These are phyloP conservation scores for Fusarium sacchari DNA, from an alignment of 2,329 filamentous ascomycete species.

Conservation along the genomic window DNA sequence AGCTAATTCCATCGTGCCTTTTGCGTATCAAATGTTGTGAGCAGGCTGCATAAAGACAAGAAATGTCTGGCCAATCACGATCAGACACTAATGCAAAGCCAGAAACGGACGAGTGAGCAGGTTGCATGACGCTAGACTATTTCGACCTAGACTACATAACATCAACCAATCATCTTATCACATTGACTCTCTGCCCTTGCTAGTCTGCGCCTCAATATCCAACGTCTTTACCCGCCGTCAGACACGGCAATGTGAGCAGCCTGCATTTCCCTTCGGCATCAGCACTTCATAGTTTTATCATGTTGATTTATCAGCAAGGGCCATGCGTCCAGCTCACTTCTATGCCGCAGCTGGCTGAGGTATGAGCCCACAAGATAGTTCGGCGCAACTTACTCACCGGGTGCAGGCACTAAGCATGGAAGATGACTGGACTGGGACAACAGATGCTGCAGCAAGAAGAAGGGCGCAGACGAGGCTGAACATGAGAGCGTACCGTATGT, in stretches of 20 bases:
- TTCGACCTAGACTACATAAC: not conserved
- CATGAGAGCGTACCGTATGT: constrained; percentile 52
- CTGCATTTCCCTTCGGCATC: constrained; percentile 8
- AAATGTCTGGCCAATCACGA: not conserved
- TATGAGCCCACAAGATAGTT: not conserved
- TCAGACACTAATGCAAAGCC: not conserved
- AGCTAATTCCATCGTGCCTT: not conserved
- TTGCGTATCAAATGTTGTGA: not conserved
- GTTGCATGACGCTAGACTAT: constrained; percentile 17
- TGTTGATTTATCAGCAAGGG: not conserved
- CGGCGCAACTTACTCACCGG: not conserved
- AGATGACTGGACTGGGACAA: constrained; percentile 59
- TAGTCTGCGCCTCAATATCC: constrained; percentile 10
- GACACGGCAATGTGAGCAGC: constrained; percentile 42
- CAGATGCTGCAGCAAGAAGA: constrained; percentile 53
- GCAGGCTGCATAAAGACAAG: not conserved
- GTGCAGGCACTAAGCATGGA: constrained; percentile 50
- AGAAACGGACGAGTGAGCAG: constrained; percentile 13
- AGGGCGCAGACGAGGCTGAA: constrained; percentile 57
- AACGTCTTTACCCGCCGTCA: not conserved
- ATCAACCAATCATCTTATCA: not conserved
- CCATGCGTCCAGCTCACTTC: constrained; percentile 9
- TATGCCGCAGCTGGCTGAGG: constrained; percentile 20
- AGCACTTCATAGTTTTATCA: not conserved
- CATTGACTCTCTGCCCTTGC: not conserved